Evolutionary conservation across 192 early-diverging fungal genomes (phyloP), one percentile per base, ranked within the genome.

Genomic region (Rhizophagus clarus): DNA sequence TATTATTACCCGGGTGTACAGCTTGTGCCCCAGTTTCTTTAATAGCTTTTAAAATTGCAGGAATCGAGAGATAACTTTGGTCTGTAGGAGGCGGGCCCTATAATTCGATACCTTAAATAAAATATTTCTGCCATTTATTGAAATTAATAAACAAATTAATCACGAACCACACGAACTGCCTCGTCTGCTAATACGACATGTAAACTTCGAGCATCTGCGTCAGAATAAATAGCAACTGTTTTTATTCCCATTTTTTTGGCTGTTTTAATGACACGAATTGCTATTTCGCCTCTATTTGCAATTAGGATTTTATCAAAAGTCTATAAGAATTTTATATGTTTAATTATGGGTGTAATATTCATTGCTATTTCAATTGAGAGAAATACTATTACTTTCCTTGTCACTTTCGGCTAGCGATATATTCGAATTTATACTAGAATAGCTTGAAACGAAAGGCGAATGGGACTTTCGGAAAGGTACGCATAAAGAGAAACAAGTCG

Each of bases 281-380:
- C 97, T 79, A 98, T 98, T 82, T 98, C 97, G 76, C 97, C 97
- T 68, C 97, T 91, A 89, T 98, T 98, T 51, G 97, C 96, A 66
- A 98, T 91, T 64, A 98, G 87, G 70, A 98, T 94, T 84, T 96
- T 98, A 89, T 95, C 90, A 83, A 98, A 98, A 6, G 89, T 90
- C 89, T 90, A 84, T 47, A 45, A 12, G 11, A 45, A 45, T 45
- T 45, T 45, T 1, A 45, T 2, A 45, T 45, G 6, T 40, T 7
- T 9, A 40, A 40, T 40, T 37, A 37, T 37, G 8, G n/a, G n/a
- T 37, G 7, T 37, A 37, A 6, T 40, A 37, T 37, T 6, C 5
- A 40, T 40, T 40, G 5, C 37, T 5, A 8, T 37, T 40, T 40
- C 37, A 40, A 40, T 6, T 5, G 37, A 37, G 37, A 0, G 37